Conservation (phyloP, 345 rosid genomes). For the Euphorbia tirucalli region DNA sequence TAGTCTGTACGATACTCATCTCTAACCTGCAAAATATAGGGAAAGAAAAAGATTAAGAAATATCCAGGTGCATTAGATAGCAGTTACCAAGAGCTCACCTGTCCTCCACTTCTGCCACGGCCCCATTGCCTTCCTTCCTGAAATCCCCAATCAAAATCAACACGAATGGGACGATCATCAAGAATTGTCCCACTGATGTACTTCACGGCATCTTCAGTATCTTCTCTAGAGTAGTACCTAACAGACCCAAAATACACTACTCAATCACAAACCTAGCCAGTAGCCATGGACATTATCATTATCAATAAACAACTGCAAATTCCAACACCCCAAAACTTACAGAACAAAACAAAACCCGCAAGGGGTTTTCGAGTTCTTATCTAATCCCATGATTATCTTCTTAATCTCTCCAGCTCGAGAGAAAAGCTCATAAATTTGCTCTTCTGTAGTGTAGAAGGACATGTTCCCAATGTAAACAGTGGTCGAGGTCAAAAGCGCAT, state of each 20-base stretch:
- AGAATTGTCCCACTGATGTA: conserved; percentile 94
- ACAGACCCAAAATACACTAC: background rate
- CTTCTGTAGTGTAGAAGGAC: conserved; percentile 96
- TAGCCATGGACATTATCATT: background rate
- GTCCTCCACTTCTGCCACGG: conserved; percentile 98
- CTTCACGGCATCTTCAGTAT: conserved; percentile 92
- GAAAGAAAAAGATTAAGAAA: conserved; percentile 10
- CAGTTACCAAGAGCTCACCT: conserved; percentile 41
- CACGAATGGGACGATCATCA: conserved; percentile 97
- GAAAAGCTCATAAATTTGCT: conserved; percentile 96
- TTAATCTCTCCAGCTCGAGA: conserved; percentile 90
- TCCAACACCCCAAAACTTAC: conserved; percentile 44
- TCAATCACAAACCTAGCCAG: background rate
- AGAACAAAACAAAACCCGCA: conserved; percentile 93
- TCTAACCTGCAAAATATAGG: conserved; percentile 58
- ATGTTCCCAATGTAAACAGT: conserved; percentile 90
- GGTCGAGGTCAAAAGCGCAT: conserved; percentile 57
- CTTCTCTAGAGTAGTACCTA: conserved; percentile 96
- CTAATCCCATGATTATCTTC: conserved; percentile 97
- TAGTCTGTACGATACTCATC: conserved; percentile 99
- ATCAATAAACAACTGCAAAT: background rate
- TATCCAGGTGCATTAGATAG: background rate
- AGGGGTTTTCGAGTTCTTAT: conserved; percentile 92
- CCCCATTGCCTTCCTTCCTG: conserved; percentile 99
- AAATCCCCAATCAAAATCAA: conserved; percentile 98